These are phyloP conservation scores for Phytophthora podocarpi DNA, from an alignment of 352 stramenopile genomes.

Conservation along the genomic window DNA sequence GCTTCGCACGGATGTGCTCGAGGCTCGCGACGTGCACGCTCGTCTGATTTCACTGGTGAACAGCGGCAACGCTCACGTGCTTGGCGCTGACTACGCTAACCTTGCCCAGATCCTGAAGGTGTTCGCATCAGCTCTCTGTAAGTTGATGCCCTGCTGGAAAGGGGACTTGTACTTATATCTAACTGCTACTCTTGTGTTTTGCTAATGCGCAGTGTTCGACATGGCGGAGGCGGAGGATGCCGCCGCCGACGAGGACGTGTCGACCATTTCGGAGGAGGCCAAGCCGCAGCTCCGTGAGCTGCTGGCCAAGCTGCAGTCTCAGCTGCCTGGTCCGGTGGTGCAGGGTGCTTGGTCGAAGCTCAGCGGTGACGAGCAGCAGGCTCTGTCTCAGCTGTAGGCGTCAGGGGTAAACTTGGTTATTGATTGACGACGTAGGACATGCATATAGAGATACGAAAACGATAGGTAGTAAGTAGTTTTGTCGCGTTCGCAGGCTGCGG, in stretches of 20 bases:
- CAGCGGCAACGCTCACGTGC: conserved; percentile 58
- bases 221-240: conserved; percentile 57
- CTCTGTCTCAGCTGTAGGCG: conserved; percentile 63
- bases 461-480: conserved; percentile 40
- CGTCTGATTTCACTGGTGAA: conserved; percentile 72
- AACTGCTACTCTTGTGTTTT: conserved; percentile 18
- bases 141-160: conserved; percentile 25
- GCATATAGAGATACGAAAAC: conserved; percentile 36
- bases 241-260: conserved; percentile 70
- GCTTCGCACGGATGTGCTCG: conserved; percentile 77
- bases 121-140: conserved; percentile 78
- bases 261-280: conserved; percentile 67
- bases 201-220: conserved; percentile 58
- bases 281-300: conserved; percentile 65
- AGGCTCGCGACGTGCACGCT: conserved; percentile 78
- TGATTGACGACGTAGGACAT: conserved; percentile 32
- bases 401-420: conserved; percentile 22
- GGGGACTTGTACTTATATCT: conserved; percentile 8
- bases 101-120: conserved; percentile 73
- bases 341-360: conserved; percentile 76
- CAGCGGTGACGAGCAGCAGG: conserved; percentile 72
- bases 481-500: conserved; percentile 16
- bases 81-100: conserved; percentile 73
- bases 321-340: conserved; percentile 62
- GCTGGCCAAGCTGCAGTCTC: conserved; percentile 70